Percentiles rank a stretch among this genome's conserved stretches.
Conservation (phyloP, 371 early-diverging fungal species). For the Mucor plumbeus region DNA sequence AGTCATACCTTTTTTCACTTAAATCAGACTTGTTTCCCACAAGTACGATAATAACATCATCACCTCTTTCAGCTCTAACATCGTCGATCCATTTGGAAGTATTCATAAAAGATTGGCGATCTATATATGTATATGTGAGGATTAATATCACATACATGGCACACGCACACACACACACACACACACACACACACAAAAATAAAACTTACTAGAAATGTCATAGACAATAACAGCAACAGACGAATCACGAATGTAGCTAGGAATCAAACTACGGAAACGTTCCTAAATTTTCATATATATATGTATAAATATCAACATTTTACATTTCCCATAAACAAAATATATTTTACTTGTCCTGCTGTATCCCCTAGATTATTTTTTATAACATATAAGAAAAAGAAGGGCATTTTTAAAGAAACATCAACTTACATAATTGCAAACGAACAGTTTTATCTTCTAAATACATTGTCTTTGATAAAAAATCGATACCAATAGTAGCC, state of each 20-base stretch:
- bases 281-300: conserved; percentile 58
- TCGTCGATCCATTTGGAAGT: conserved; percentile 98
- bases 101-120: conserved; percentile 89
- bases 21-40: conserved; percentile 99
- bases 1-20: conserved; percentile 76
- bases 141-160: too few species aligned
- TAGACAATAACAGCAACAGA: conserved; percentile 98
- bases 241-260: conserved; percentile 98
- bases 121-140: conserved; percentile 38
- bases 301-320: too few species aligned
- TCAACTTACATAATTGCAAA: conserved; percentile 83
- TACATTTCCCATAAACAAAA: too few species aligned
- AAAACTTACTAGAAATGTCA: conserved; percentile 90
- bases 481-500: conserved; percentile 99
- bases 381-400: not conserved
- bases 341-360: conserved; percentile 91
- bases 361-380: conserved; percentile 84
- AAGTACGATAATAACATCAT: conserved; percentile 94
- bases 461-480: conserved; percentile 98
- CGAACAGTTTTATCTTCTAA: conserved; percentile 96
- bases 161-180: too few species aligned
- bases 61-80: conserved; percentile 94
- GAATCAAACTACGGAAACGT: conserved; percentile 96
- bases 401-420: not conserved
- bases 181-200: too few species aligned